A percentile compares a stretch with the other conserved stretches of the same genome.
Evolutionary conservation across 2,329 filamentous ascomycete genomes (phyloP).

Genomic region (Fusarium fracticaudum): DNA sequence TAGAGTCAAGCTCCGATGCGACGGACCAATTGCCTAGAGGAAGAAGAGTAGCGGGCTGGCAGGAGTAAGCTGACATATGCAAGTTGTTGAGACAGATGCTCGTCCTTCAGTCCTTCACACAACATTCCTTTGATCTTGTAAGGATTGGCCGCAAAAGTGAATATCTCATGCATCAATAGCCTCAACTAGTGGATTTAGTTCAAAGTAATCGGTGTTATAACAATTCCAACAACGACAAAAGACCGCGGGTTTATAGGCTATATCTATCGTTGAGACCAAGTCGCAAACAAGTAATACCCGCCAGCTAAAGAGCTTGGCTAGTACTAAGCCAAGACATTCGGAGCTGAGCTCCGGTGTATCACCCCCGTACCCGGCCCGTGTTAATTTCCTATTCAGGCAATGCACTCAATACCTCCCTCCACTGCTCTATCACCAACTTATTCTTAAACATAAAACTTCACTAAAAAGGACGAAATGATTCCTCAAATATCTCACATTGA

Average conservation of each 20-base stretch:
- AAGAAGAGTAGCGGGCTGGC: not conserved
- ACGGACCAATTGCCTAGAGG: not conserved
- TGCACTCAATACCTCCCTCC: not conserved
- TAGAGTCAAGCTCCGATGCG: not conserved
- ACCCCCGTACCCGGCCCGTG: not conserved
- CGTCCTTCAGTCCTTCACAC: no score
- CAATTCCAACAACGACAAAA: not conserved
- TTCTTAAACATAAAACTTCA: not conserved
- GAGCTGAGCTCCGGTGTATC: not conserved
- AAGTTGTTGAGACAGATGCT: not conserved
- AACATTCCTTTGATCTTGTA: not conserved
- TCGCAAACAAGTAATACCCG: not conserved
- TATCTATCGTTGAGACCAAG: not conserved
- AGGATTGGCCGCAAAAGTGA: not conserved
- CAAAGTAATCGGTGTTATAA: not conserved
- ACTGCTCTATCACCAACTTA: accelerated
- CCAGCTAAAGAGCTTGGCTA: not conserved
- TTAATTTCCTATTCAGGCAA: not conserved
- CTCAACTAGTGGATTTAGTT: not conserved
- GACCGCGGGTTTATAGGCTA: not conserved
- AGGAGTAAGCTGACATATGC: not conserved
- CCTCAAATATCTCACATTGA: conserved; percentile 43
- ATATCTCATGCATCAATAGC: not conserved
- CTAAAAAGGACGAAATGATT: not conserved
- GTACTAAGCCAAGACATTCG: not conserved